Evolutionary conservation across 2,329 filamentous ascomycete species (phyloP).

Genomic region (Eutypella sp.): DNA sequence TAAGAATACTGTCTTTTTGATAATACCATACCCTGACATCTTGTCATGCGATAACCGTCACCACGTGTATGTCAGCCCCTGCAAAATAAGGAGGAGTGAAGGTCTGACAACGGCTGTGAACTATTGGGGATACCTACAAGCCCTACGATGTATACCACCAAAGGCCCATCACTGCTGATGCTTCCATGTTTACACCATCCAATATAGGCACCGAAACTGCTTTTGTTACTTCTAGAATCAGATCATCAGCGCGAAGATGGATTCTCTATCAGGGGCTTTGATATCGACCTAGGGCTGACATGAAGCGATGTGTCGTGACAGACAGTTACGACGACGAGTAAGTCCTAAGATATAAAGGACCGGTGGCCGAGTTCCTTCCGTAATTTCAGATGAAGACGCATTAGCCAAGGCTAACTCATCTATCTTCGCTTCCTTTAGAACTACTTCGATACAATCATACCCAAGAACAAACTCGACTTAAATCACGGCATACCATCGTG

Average conservation of each 20-base stretch:
- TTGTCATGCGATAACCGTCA: conserved; percentile 9
- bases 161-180: conserved; percentile 6
- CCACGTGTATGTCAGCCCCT: conserved; percentile 16
- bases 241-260: too few relatives aligned
- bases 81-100: conserved; percentile 3
- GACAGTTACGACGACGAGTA: background rate
- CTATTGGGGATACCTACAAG: conserved; percentile 3
- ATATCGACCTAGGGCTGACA: background rate
- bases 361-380: too few relatives aligned
- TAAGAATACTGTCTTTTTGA: conserved; percentile 4
- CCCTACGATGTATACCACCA: conserved; percentile 11
- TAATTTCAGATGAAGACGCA: too few relatives aligned
- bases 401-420: too few relatives aligned
- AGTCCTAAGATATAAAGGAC: too few relatives aligned
- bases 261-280: too few relatives aligned
- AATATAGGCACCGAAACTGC: too few relatives aligned
- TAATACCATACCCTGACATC: conserved; percentile 2
- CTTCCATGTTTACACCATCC: conserved; percentile 1
- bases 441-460: too few relatives aligned
- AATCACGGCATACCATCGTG: too few relatives aligned
- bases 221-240: too few relatives aligned
- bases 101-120: conserved; percentile 12
- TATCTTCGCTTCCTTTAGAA: too few relatives aligned
- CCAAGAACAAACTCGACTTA: too few relatives aligned
- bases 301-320: background rate